Conservation (phyloP, 164 flowering plant genomes). For the Amborella trichopoda region DNA sequence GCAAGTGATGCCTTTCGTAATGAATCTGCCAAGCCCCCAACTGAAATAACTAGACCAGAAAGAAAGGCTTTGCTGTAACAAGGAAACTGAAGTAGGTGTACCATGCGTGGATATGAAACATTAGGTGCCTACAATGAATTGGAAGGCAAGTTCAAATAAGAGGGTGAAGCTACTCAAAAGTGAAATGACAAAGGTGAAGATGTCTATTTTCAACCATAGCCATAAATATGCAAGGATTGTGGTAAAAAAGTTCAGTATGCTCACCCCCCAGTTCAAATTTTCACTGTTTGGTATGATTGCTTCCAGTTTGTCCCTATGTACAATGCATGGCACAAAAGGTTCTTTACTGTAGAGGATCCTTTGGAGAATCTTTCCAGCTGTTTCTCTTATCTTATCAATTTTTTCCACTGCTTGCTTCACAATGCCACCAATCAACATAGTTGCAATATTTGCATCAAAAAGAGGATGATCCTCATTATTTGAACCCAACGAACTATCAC, state of each 20-base stretch:
- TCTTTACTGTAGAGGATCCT: conserved; percentile 52
- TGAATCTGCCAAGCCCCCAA: conserved; percentile 94
- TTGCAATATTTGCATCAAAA: conserved; percentile 58
- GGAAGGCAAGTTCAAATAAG: no score
- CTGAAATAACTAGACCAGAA: conserved; percentile 78
- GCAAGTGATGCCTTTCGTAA: conserved; percentile 60
- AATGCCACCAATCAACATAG: conserved; percentile 50
- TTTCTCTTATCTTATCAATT: conserved; percentile 81
- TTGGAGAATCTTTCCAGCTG: conserved; percentile 66
- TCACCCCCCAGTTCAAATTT: conserved; percentile 68
- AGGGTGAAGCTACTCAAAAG: no score
- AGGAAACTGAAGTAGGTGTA: conserved; percentile 52
- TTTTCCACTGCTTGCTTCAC: conserved; percentile 93
- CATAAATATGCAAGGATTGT: no score
- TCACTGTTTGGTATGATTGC: conserved; percentile 38
- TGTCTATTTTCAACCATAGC: no score
- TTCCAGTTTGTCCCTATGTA: conserved; percentile 56
- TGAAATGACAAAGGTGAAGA: no score
- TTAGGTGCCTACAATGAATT: conserved; percentile 82
- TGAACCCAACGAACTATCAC: no score
- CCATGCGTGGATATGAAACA: conserved; percentile 71
- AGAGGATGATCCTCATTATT: conserved; percentile 11
- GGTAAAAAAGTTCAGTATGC: conserved; percentile 14
- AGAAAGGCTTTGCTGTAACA: conserved; percentile 68
- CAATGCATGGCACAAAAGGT: conserved; percentile 47